Percentiles rank a stretch among this genome's conserved stretches.
Evolutionary conservation across 2,329 filamentous ascomycete genomes (phyloP).

Genomic region (Periconia sp.): DNA sequence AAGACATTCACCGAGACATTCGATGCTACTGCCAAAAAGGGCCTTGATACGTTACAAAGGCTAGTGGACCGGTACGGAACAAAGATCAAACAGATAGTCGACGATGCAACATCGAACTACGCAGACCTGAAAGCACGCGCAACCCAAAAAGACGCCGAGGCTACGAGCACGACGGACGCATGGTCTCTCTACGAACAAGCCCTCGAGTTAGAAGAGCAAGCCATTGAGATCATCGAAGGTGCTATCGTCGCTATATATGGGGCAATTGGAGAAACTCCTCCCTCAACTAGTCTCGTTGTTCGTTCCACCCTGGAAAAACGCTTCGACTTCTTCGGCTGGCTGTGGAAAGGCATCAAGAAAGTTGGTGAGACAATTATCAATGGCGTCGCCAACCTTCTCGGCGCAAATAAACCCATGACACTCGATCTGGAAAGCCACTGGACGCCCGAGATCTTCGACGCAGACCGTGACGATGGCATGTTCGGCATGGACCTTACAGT

Average conservation of each 20-base stretch:
- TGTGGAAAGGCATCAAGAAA: neutral
- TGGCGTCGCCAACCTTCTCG: neutral
- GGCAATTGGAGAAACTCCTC: neutral
- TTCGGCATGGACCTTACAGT: neutral
- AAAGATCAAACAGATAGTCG: no score
- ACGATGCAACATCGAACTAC: no score
- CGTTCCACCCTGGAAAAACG: neutral
- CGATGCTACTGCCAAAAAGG: neutral
- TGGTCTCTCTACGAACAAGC: no score
- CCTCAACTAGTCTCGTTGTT: neutral
- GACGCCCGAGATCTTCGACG: neutral
- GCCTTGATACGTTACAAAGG: neutral
- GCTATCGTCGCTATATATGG: neutral
- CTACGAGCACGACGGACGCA: no score
- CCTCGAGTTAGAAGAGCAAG: no score
- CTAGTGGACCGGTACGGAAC: no score
- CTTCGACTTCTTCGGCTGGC: neutral
- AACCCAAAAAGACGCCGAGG: no score
- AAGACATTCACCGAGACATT: no score
- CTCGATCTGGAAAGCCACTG: neutral
- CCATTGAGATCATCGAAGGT: neutral
- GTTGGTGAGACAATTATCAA: neutral
- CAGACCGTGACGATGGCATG: neutral
- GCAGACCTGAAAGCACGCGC: no score
- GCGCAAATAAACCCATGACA: neutral